phyloP scores from a whole-genome alignment of 345 rosid species.

The Passiflora organensis region DNA sequence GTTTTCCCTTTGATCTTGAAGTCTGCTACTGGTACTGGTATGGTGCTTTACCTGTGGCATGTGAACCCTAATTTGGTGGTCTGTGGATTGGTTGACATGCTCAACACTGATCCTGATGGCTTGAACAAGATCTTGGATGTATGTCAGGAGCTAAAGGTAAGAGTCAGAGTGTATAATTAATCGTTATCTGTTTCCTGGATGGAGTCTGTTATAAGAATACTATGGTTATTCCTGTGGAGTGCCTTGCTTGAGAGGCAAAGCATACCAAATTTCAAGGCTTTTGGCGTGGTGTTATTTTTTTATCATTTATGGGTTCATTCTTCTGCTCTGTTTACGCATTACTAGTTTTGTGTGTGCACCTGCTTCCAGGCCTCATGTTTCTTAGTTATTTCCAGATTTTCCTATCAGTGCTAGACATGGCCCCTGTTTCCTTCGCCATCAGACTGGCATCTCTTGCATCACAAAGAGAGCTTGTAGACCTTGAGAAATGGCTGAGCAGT shows the following conservation, averaged over 20 bases:
- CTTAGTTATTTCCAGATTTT: conserved; percentile 55
- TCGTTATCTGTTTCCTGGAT: not conserved
- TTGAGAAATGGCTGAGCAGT: conserved; percentile 75
- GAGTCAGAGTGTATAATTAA: not conserved
- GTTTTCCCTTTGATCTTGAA: conserved; percentile 65
- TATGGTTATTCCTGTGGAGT: not conserved
- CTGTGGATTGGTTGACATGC: conserved; percentile 64
- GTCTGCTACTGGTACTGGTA: conserved; percentile 40
- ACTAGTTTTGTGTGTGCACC: not conserved
- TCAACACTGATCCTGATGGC: conserved; percentile 48
- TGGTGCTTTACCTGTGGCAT: conserved; percentile 72
- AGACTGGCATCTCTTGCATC: conserved; percentile 87
- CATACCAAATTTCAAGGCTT: not conserved
- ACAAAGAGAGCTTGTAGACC: conserved; percentile 59
- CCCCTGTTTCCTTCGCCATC: conserved; percentile 62
- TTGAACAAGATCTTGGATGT: conserved; percentile 56
- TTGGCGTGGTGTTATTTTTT: not conserved
- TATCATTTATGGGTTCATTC: not conserved
- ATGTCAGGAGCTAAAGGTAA: conserved; percentile 84
- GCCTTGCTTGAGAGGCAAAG: not conserved
- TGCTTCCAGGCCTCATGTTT: not conserved
- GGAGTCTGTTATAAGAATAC: not conserved
- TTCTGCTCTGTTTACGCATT: not conserved
- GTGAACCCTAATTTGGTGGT: conserved; percentile 62
- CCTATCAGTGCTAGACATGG: conserved; percentile 56